phyloP scores from a whole-genome alignment of 176 grass and related monocot genomes.

The Themeda triandra region DNA sequence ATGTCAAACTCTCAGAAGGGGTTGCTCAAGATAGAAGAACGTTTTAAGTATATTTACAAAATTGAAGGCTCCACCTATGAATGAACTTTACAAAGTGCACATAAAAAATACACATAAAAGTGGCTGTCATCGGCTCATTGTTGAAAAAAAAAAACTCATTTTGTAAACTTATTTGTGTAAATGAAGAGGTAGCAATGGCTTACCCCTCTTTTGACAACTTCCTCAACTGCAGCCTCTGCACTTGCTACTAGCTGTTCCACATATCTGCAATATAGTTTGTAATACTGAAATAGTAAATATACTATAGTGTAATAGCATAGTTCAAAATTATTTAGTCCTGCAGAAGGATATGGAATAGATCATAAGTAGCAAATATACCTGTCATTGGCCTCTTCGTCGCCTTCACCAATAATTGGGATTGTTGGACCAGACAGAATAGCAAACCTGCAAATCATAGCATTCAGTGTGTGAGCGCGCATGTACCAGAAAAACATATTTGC shows the following conservation, averaged over 20 bases:
- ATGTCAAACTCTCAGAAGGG: background rate
- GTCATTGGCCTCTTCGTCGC: conserved; percentile 96
- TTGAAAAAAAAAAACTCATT: background rate
- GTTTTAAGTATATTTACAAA: conserved; percentile 10
- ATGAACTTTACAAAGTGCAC: background rate
- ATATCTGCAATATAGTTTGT: conserved; percentile 56
- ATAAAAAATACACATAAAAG: background rate
- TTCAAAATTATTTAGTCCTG: background rate
- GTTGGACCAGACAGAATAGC: conserved; percentile 91
- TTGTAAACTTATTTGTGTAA: background rate
- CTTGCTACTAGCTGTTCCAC: conserved; percentile 92
- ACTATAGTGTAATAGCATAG: conserved; percentile 3
- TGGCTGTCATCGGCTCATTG: background rate
- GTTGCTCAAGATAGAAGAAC: background rate
- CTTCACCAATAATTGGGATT: conserved; percentile 98
- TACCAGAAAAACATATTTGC: conserved; percentile 16
- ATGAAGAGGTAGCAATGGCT: conserved; percentile 25
- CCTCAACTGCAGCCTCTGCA: conserved; percentile 90
- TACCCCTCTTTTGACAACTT: conserved; percentile 91
- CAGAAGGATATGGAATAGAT: conserved; percentile 25
- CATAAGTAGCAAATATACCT: conserved; percentile 45
- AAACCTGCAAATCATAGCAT: conserved; percentile 52
- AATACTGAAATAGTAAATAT: conserved; percentile 15
- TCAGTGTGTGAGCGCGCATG: conserved; percentile 3
- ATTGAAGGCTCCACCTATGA: background rate